These are phyloP conservation scores for Suillus tomentosus DNA, from an alignment of 768 basidiomycete genomes.

Conservation along the genomic window DNA sequence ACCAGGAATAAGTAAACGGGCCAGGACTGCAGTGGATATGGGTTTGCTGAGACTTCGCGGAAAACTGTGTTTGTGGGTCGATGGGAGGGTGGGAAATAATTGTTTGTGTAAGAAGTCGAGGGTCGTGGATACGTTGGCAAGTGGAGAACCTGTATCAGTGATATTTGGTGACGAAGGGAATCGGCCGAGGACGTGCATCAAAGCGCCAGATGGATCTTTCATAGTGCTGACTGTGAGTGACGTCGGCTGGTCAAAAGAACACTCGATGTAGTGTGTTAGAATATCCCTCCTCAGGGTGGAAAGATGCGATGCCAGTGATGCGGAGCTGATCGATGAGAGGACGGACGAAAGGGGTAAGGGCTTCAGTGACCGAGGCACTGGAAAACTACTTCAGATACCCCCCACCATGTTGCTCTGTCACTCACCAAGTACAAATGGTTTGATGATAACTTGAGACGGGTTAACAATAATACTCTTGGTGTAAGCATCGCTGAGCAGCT, in stretches of 20 bases:
- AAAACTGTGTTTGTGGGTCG: slow-evolving; percentile 46
- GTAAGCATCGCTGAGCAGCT: slow-evolving; percentile 72
- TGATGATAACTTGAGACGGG: slow-evolving; percentile 50
- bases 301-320: slow-evolving; percentile 57
- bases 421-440: slow-evolving; percentile 50
- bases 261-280: slow-evolving; percentile 57
- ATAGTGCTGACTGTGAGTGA: slow-evolving; percentile 42
- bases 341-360: slow-evolving; percentile 54
- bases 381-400: slow-evolving; percentile 7
- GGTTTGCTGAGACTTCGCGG: slow-evolving; percentile 62
- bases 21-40: slow-evolving; percentile 59
- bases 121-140: slow-evolving; percentile 57
- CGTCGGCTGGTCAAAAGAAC: slow-evolving; percentile 54
- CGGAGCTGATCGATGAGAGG: slow-evolving; percentile 57
- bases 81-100: slow-evolving; percentile 59
- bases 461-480: slow-evolving; percentile 56
- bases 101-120: slow-evolving; percentile 64
- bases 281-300: slow-evolving; percentile 68
- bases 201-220: slow-evolving; percentile 31
- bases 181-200: slow-evolving; percentile 50
- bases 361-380: slow-evolving; percentile 60
- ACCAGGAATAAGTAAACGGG: slow-evolving; percentile 65
- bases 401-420: slow-evolving; percentile 33
- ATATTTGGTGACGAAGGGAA: slow-evolving; percentile 45
- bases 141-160: slow-evolving; percentile 40